Base-by-base conservation (phyloP, 495 filamentous ascomycete genomes). In the Podospora pseudocomata region DNA sequence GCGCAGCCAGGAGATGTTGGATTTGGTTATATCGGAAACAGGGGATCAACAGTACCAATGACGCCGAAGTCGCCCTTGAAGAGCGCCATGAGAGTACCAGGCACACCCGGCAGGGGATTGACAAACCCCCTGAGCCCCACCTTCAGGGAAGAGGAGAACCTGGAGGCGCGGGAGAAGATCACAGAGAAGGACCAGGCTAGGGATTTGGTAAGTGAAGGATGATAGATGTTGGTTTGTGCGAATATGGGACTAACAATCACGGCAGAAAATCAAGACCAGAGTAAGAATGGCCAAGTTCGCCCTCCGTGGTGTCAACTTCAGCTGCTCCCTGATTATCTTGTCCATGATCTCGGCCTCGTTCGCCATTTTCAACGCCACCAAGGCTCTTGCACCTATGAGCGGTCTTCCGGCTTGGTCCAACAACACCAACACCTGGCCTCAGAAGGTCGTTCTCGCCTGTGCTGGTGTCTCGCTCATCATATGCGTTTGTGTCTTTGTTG, bases 201-300 rank as follows among this genome's bases (percentile, higher is more conserved):
- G 69, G 95, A 99, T 80, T 75, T 98, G 80, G 94, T 98, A 84
- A 81, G 91, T 80, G 23, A 1, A 11, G 16, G 16, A n/a, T 27
- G 19, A 16, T 30, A 18, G 5, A 20, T 16, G 15, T 64, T 16
- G 39, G 9, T 49, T 11, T 49, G 39, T 16, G 23, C 23, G 39
- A 11, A 49, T 6, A 26, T 20, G 64, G 57, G 63, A 69, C 81
- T 84, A 76, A 86, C 76, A 65, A 44, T 7, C 44, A 11, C 16
- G 44, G 54, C 75, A 98, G 94, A 92, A 91, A 87, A 86, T 96
- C 76, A 99, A 99, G 84, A 86, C 90, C 19, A 89, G 94, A 61
- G 93, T 99, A 44, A 90, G 95, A 16, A 85, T 97, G 74, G 96
- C 94, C 68, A 99, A 99, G 83, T 89, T 97, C 69, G 86, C 96